These are phyloP conservation scores for Sarocladium brachiariae DNA, from an alignment of 2,329 filamentous ascomycete species.

Conservation along the genomic window DNA sequence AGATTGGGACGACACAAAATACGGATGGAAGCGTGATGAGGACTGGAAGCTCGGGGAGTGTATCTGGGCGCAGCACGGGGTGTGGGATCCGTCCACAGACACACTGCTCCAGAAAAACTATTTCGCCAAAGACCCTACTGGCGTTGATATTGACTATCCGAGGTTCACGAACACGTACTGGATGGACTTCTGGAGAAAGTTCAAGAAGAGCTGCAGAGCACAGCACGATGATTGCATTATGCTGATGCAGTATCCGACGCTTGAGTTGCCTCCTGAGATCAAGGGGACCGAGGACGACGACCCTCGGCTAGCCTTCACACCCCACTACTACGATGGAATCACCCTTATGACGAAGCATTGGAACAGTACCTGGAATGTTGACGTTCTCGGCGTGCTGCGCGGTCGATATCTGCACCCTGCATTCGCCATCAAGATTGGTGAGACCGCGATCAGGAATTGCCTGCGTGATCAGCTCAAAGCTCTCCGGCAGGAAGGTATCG, in stretches of 20 bases:
- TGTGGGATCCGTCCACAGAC: constrained; percentile 82
- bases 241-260: constrained; percentile 83
- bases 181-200: constrained; percentile 75
- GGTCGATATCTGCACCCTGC: constrained; percentile 83
- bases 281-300: constrained; percentile 88
- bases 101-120: constrained; percentile 77
- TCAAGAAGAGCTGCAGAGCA: constrained; percentile 64
- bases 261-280: constrained; percentile 83
- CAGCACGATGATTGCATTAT: constrained; percentile 78
- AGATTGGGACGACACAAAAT: constrained; percentile 79
- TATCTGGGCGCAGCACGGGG: constrained; percentile 91
- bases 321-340: constrained; percentile 95
- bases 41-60: constrained; percentile 92
- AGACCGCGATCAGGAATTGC: constrained; percentile 90
- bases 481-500: constrained; percentile 78
- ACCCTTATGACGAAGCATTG: constrained; percentile 98
- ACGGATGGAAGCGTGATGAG: constrained; percentile 83
- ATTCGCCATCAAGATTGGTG: constrained; percentile 87
- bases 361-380: constrained; percentile 96
- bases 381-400: constrained; percentile 85
- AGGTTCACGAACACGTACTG: constrained; percentile 89
- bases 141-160: constrained; percentile 73
- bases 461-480: constrained; percentile 80
- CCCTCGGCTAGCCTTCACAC: constrained; percentile 81
- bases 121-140: constrained; percentile 71